phyloP scores from a whole-genome alignment of 1,284 basidiomycete species.

The Rhodotorula sp. region DNA sequence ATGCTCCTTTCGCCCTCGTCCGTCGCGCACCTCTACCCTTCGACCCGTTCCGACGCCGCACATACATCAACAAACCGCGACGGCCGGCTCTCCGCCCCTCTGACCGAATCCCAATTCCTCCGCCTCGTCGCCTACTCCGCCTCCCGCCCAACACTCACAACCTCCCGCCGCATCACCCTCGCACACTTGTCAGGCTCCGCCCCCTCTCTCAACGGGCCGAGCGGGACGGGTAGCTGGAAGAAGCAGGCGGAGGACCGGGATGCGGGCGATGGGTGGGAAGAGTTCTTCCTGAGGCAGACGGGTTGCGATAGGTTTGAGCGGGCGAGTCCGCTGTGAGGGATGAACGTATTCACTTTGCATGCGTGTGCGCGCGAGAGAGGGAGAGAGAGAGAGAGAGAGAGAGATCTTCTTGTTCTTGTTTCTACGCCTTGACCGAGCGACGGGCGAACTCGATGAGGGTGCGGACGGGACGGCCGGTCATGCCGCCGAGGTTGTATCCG shows the following conservation, averaged over 20 bases:
- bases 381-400: too few species aligned
- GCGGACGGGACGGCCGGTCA: conserved; percentile 33
- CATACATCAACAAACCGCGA: fast-evolving
- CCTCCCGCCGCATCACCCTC: conserved; percentile 10
- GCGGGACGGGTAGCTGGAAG: neutral
- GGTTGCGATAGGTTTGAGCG: conserved; percentile 34
- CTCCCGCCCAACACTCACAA: conserved; percentile 13
- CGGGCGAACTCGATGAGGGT: conserved; percentile 37
- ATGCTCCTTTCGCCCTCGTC: conserved; percentile 18
- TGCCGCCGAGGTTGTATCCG: conserved; percentile 31
- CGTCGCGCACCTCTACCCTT: conserved; percentile 11
- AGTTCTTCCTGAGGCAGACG: conserved; percentile 24
- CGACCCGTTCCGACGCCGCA: neutral
- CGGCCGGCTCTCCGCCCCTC: conserved; percentile 9
- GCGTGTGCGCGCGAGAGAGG: too few species aligned
- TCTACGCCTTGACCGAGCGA: conserved; percentile 22
- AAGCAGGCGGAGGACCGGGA: neutral
- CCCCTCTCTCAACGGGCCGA: conserved; percentile 10
- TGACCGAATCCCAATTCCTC: conserved; percentile 36
- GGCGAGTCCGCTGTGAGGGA: neutral
- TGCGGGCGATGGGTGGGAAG: conserved; percentile 22
- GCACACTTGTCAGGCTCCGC: conserved; percentile 9
- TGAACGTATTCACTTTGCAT: neutral
- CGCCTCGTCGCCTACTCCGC: conserved; percentile 25
- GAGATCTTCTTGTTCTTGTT: neutral